A percentile compares a stretch with the other conserved stretches of the same genome.
Conservation (phyloP, 257 asterid species). For the Nicotiana obtusifolia region DNA sequence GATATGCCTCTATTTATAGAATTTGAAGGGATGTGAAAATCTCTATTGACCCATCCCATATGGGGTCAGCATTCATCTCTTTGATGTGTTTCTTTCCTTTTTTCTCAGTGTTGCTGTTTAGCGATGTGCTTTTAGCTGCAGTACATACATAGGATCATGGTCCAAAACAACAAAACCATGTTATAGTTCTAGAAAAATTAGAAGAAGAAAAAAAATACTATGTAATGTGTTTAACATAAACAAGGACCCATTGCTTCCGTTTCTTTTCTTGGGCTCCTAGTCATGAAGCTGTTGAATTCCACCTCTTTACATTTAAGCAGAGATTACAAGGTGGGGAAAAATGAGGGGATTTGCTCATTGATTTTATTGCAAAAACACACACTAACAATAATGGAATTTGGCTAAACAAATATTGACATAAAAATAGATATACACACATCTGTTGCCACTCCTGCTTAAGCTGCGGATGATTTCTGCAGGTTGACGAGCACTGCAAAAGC, state of each 20-base stretch:
- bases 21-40: background rate
- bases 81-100: background rate
- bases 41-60: background rate
- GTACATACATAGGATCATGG: background rate
- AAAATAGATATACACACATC: background rate
- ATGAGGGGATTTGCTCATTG: background rate
- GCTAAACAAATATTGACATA: background rate
- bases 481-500: background rate
- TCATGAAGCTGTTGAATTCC: background rate
- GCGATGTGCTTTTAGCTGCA: background rate
- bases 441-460: background rate
- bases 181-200: background rate
- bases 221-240: background rate
- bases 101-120: background rate
- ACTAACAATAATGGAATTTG: background rate
- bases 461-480: background rate
- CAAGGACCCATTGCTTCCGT: background rate
- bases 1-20: background rate
- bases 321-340: background rate
- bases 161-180: background rate
- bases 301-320: background rate
- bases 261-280: background rate
- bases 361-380: background rate
- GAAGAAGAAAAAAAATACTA: background rate
- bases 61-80: background rate